Base-by-base conservation (phyloP, 164 flowering plant species). In the Euptelea pleiosperma region DNA sequence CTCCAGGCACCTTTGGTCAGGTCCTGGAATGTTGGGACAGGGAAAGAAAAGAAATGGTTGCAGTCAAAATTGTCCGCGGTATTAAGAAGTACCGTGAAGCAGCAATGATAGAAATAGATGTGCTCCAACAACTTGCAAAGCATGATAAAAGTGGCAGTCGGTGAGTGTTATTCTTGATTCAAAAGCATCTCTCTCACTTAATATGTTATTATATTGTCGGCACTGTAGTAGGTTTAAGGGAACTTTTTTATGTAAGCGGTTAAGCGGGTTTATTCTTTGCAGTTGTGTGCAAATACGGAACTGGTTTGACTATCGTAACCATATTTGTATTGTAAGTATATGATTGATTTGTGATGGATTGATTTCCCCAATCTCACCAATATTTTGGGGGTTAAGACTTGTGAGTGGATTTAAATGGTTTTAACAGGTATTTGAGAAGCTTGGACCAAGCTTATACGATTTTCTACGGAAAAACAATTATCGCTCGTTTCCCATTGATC, bases 281-380 rank as follows among this genome's bases (percentile, higher is more conserved):
- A 91, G 99, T 85, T 94, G 97, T 91, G 99, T 94, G 67, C 96
- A 91, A 94, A 68, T 94, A 83, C 82, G 96, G 96, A 91, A 89
- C 91, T 94, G 96, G 99, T 94, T 94, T 91, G 99, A 94, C 91
- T 94, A 94, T 85, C 96, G 96, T 86, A 94, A 94, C 79, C 99
- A 94, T 94, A 84, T 94, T 74, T 94, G 99, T 94, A 94, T 94
- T 82, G 99, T 94, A 94, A 94, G 99, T 94, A 87, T 74, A 60
- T 51, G 58, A 67, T 77, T 79, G 70, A 68, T 77, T 82, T 80
- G 71, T 68, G 59, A 77, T 79, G 73, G 79, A 71, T 79, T 84
- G 41, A 70, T 78, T 86, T 79, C 88, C 91, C 95, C 85, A 78
- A 55, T 58, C 60, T 73, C 24, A 64, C 70, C 55, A 61, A 62